Evolutionary conservation across 192 early-diverging fungal species (phyloP).

Genomic region (Gryganskiella cystojenkinii): DNA sequence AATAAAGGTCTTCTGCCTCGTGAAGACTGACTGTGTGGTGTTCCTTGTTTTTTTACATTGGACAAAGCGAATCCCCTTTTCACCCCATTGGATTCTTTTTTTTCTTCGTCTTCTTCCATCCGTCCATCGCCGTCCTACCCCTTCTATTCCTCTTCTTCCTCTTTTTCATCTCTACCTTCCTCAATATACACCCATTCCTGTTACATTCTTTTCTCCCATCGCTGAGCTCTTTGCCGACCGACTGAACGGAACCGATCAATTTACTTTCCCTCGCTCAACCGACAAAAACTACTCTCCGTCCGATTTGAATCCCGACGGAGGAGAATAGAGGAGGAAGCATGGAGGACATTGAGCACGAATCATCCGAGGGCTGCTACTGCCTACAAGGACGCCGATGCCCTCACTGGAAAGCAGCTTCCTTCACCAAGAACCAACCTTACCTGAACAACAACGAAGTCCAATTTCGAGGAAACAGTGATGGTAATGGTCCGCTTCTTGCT

Average conservation of each 20-base stretch:
- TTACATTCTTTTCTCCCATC: neutral
- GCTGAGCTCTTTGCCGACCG: no score
- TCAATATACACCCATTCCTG: neutral
- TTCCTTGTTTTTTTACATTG: no score
- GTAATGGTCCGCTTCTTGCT: neutral
- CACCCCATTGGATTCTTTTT: neutral
- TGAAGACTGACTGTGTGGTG: no score
- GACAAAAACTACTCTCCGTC: no score
- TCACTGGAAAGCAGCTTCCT: slow-evolving; percentile 24
- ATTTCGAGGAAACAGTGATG: neutral
- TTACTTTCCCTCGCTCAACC: no score
- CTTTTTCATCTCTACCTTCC: neutral
- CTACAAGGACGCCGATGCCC: slow-evolving; percentile 28
- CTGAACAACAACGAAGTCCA: neutral
- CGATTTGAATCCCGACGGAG: no score
- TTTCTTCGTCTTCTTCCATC: neutral
- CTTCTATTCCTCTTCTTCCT: neutral
- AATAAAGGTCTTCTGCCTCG: no score
- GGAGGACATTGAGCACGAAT: neutral
- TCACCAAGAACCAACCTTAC: neutral
- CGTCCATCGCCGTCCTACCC: no score
- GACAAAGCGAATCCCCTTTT: no score
- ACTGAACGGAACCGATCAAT: no score
- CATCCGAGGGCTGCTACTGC: slow-evolving; percentile 45
- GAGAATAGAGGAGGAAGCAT: no score